phyloP scores from a whole-genome alignment of 805 yeast species.

The Priceomyces carsonii region DNA sequence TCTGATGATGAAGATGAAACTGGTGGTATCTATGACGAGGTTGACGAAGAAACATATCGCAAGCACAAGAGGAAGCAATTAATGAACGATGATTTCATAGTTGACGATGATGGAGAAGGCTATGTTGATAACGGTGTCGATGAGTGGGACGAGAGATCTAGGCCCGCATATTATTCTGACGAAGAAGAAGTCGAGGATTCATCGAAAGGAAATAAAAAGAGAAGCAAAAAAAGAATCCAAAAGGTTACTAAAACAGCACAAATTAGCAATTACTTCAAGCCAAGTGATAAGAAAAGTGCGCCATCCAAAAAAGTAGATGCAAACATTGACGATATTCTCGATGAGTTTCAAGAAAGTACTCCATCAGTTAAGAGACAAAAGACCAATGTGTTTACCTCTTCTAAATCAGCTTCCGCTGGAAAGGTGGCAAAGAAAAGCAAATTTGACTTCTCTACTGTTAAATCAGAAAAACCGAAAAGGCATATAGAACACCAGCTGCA shows the following conservation, averaged over 20 bases:
- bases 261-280: slow-evolving; percentile 54
- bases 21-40: slow-evolving; percentile 78
- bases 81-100: slow-evolving; percentile 88
- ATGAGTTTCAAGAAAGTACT: slow-evolving; percentile 43
- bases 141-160: slow-evolving; percentile 70
- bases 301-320: slow-evolving; percentile 45
- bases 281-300: slow-evolving; percentile 23
- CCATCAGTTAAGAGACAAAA: slow-evolving; percentile 17
- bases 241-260: slow-evolving; percentile 46
- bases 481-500: too few species aligned
- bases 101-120: slow-evolving; percentile 91
- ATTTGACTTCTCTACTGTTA: slow-evolving; percentile 27
- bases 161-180: slow-evolving; percentile 56
- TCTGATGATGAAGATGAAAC: slow-evolving; percentile 40
- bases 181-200: slow-evolving; percentile 43
- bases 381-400: slow-evolving; percentile 18
- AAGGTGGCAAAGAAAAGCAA: slow-evolving; percentile 17
- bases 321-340: slow-evolving; percentile 66
- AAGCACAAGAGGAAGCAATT: slow-evolving; percentile 77
- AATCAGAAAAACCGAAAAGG: slow-evolving; percentile 16
- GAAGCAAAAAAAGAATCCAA: slow-evolving; percentile 32
- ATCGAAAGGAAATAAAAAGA: slow-evolving; percentile 18
- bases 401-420: slow-evolving; percentile 15
- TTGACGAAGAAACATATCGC: slow-evolving; percentile 78
- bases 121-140: slow-evolving; percentile 92